Evolutionary conservation across 176 grass and related monocot species (phyloP).

Genomic region (Carex cristatella): DNA sequence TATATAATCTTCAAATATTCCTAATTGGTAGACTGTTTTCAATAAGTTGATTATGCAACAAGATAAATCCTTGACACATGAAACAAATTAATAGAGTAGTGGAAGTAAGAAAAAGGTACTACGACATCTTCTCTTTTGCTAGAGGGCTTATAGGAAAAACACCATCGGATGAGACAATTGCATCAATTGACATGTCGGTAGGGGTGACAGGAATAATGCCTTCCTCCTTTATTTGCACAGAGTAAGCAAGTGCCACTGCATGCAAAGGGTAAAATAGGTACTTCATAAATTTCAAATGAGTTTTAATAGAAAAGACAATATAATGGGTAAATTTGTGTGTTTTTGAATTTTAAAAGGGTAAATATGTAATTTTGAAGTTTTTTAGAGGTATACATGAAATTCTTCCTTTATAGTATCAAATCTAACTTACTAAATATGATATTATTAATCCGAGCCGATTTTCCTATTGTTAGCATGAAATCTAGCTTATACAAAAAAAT

Average conservation of each 20-base stretch:
- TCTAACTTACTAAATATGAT: too few species aligned
- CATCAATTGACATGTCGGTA: conserved; percentile 71
- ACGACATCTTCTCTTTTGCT: conserved; percentile 41
- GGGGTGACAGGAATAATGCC: conserved; percentile 48
- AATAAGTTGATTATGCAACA: neutral
- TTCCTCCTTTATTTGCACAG: conserved; percentile 72
- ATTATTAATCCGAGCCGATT: neutral
- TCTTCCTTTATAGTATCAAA: neutral
- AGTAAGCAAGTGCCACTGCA: conserved; percentile 87
- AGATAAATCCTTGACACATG: neutral
- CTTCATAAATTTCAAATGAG: too few species aligned
- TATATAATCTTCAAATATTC: neutral
- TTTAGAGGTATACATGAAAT: too few species aligned
- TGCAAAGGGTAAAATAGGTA: neutral
- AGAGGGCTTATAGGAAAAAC: conserved; percentile 58
- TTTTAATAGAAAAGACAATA: too few species aligned
- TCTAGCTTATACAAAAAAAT: neutral
- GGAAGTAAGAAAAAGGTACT: neutral
- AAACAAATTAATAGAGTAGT: neutral
- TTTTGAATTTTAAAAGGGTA: too few species aligned
- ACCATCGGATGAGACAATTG: conserved; percentile 51
- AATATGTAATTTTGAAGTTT: too few species aligned
- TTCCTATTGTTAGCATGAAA: neutral
- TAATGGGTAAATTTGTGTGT: too few species aligned
- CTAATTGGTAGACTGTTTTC: neutral